Percentiles rank a stretch among this genome's conserved stretches.
These are phyloP conservation scores for Magnusiomyces fungicola DNA, from an alignment of 1,139 yeast genomes.

Conservation along the genomic window DNA sequence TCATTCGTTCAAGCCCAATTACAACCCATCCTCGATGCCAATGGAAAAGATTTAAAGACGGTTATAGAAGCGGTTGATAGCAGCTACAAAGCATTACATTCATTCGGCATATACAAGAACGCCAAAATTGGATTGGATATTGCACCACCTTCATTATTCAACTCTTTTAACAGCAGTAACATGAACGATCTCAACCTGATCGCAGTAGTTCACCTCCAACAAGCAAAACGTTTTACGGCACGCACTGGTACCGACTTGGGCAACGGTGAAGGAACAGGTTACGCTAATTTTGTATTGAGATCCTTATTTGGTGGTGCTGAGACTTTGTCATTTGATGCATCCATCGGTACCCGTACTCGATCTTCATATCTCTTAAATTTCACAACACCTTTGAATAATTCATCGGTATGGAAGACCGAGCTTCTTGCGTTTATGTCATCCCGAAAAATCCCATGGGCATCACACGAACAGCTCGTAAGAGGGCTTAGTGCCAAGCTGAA, in stretches of 20 bases:
- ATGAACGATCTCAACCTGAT: constrained; percentile 16
- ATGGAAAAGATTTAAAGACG: constrained; percentile 24
- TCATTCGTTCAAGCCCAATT: constrained; percentile 49
- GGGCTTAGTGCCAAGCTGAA: constrained; percentile 52
- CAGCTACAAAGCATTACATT: constrained; percentile 26
- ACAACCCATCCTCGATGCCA: constrained; percentile 41
- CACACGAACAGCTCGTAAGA: constrained; percentile 51
- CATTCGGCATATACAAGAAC: constrained; percentile 41
- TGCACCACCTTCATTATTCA: constrained; percentile 17
- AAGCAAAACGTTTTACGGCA: constrained; percentile 49
- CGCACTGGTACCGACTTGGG: constrained; percentile 92
- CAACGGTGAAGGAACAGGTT: constrained; percentile 93
- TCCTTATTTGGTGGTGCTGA: constrained; percentile 91
- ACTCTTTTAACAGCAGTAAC: constrained; percentile 13
- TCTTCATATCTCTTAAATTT: constrained; percentile 56
- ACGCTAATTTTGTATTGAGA: constrained; percentile 58
- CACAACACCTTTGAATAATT: constrained; percentile 52
- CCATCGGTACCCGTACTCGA: constrained; percentile 71
- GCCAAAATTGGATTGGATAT: constrained; percentile 39
- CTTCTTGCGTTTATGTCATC: constrained; percentile 50
- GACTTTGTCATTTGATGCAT: constrained; percentile 65
- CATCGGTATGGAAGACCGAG: constrained; percentile 49
- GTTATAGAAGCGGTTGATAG: constrained; percentile 29
- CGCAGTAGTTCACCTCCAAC: constrained; percentile 21
- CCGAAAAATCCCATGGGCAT: constrained; percentile 59